Conservation (phyloP, 768 basidiomycete species). For the Lactarius sanguifluus region DNA sequence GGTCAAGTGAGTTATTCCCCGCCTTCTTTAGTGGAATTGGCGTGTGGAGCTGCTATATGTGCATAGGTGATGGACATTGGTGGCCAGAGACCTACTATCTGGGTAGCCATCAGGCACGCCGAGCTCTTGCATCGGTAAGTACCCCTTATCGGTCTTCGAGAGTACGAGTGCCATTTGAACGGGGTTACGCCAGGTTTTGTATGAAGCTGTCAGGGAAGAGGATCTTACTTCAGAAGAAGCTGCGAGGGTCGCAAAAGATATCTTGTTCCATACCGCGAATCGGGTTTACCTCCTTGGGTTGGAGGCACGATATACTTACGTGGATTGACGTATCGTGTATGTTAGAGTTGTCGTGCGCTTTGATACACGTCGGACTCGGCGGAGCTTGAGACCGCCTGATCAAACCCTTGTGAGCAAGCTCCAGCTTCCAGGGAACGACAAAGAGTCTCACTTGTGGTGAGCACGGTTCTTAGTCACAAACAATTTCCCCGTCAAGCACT, state of each 20-base stretch:
- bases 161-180: neutral
- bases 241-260: constrained; percentile 50
- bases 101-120: constrained; percentile 60
- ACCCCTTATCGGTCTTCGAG: neutral
- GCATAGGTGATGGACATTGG: constrained; percentile 61
- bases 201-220: constrained; percentile 45
- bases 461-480: neutral
- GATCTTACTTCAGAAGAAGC: constrained; percentile 60
- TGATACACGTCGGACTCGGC: neutral
- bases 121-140: constrained; percentile 56
- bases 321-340: neutral
- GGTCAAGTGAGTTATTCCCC: constrained; percentile 58
- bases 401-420: neutral
- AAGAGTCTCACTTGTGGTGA: neutral
- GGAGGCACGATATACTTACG: constrained; percentile 30
- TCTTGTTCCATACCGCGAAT: constrained; percentile 69
- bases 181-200: constrained; percentile 49
- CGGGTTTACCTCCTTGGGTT: constrained; percentile 58
- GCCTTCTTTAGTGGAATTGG: neutral
- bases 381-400: neutral
- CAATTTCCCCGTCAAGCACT: neutral
- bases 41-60: constrained; percentile 13
- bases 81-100: constrained; percentile 81
- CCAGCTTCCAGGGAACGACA: neutral
- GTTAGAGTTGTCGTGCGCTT: neutral